Base-by-base conservation (phyloP, 495 filamentous ascomycete genomes). In the Venustampulla echinocandica region DNA sequence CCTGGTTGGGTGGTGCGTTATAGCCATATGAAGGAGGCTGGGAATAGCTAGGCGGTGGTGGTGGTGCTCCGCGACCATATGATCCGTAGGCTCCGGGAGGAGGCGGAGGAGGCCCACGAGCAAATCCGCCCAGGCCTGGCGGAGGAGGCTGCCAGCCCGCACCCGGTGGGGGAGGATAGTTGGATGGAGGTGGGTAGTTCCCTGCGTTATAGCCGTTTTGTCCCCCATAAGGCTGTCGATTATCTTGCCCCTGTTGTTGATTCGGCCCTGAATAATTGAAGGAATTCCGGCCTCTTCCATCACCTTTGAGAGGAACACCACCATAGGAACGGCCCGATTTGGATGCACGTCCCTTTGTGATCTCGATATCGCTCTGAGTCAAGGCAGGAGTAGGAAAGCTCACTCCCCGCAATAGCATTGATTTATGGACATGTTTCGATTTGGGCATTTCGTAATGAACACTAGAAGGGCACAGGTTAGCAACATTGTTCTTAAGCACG, bases 391-490 rank as follows among this genome's bases (percentile, higher is more conserved):
- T 64, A 0, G 79, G 68, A 41, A 89, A 74, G 53, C 82, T 79
- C 34, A 90, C 79, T 6, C 92, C 93, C 2, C 85, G 80, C 42
- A 99, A 73, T 19, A 99, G 74, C 85, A 93, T 92, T 6, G 90
- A 95, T 56, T 95, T 96, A 66, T 99, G 92, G 15, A 77, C 65
- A 54, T 84, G 72, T 13, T 66, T 64, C 10, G 75, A 76, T 32
- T 74, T 66, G 0, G 90, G 90, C 62, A 95, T 84, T 22, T 84
- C 76, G 61, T 95, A 99, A 49, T 82, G 64, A 36, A 95, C 85
- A 54, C 85, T 95, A 46, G 11, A 19, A 19, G 6, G 10, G 27
- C 2, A 23, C 40, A 57, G n/a, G n/a, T n/a, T n/a, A n/a, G n/a
- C n/a, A n/a, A n/a, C n/a, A n/a, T n/a, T n/a, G n/a, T n/a, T n/a